Percentiles rank a stretch among this genome's conserved stretches.
These are phyloP conservation scores for Metschnikowia continentalis DNA, from an alignment of 805 yeast species.

Conservation along the genomic window DNA sequence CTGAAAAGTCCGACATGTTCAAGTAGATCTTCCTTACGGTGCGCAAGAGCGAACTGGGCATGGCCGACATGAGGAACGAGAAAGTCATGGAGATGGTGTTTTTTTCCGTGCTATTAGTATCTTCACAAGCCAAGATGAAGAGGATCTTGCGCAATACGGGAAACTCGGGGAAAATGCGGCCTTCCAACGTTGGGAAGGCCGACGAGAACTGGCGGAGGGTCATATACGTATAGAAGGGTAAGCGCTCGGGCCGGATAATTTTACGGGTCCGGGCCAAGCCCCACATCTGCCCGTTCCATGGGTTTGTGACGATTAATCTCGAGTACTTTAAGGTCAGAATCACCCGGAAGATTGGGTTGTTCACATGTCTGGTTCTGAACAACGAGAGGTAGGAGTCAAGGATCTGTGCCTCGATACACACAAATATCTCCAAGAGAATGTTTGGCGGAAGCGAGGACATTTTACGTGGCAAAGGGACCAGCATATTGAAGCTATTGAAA, in stretches of 20 bases:
- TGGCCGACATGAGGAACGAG: neutral
- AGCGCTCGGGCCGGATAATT: constrained; percentile 1
- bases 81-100: neutral
- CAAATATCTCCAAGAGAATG: constrained; percentile 1
- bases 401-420: neutral
- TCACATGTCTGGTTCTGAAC: neutral
- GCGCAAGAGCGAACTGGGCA: constrained; percentile 4
- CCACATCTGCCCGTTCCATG: constrained; percentile 6
- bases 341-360: constrained; percentile 2
- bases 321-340: constrained; percentile 6
- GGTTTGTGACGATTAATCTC: constrained; percentile 5
- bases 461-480: neutral
- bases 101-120: neutral
- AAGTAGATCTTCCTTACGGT: constrained; percentile 2
- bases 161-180: constrained; percentile 3
- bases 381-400: neutral
- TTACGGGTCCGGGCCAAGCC: constrained; percentile 3
- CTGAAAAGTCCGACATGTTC: neutral
- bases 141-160: neutral
- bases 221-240: constrained; percentile 3
- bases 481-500: constrained; percentile 1
- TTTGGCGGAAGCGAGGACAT: neutral
- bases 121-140: constrained; percentile 4
- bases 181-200: neutral
- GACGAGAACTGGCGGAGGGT: constrained; percentile 3